These are phyloP conservation scores for Mycena rebaudengoi DNA, from an alignment of 768 basidiomycete genomes.

Conservation along the genomic window DNA sequence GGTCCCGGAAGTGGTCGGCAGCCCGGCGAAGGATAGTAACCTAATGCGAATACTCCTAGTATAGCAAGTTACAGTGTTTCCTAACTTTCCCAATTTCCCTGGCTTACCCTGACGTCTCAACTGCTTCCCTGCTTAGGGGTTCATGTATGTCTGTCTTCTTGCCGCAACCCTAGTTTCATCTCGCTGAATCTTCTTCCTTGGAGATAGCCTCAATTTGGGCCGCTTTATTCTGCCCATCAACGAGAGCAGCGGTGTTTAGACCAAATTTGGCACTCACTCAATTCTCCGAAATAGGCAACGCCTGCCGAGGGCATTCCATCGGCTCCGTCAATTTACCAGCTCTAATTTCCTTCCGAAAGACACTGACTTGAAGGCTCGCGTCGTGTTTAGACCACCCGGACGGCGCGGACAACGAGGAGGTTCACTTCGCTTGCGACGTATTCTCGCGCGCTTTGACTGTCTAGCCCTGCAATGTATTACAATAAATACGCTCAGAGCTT, in stretches of 20 bases:
- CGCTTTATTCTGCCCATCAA: slow-evolving; percentile 7
- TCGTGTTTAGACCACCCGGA: slow-evolving; percentile 10
- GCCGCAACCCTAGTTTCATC: too few species aligned
- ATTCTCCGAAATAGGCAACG: slow-evolving; percentile 13
- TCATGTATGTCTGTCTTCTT: too few species aligned
- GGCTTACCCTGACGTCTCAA: too few species aligned
- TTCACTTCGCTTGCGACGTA: slow-evolving; percentile 9
- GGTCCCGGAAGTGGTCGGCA: too few species aligned
- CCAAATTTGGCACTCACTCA: slow-evolving; percentile 8
- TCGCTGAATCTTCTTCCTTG: background rate
- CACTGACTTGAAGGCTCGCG: slow-evolving; percentile 7
- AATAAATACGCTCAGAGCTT: background rate
- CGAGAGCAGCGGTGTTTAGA: slow-evolving; percentile 8
- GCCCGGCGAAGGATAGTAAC: too few species aligned
- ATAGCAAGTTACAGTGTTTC: too few species aligned
- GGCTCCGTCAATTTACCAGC: slow-evolving; percentile 6
- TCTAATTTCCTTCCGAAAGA: slow-evolving; percentile 6
- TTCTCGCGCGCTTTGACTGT: background rate
- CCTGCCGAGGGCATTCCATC: background rate
- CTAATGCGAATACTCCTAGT: too few species aligned
- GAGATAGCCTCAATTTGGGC: slow-evolving; percentile 12
- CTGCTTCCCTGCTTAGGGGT: too few species aligned
- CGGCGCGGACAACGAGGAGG: slow-evolving; percentile 16
- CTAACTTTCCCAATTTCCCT: too few species aligned
- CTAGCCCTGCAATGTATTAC: slow-evolving; percentile 11